Conservation (phyloP, 768 basidiomycete genomes). For the Collybia sordida region DNA sequence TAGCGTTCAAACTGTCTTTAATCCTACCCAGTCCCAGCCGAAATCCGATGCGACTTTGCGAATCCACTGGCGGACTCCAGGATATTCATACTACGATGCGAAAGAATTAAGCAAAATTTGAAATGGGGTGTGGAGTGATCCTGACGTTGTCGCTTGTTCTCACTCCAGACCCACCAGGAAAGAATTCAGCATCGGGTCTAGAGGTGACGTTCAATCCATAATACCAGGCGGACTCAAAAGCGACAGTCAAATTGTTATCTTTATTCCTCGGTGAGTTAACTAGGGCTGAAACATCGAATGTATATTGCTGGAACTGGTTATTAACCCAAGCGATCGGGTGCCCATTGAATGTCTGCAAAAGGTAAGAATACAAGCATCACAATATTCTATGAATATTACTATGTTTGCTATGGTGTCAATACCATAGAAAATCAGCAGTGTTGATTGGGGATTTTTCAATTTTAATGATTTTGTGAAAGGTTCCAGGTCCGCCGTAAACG, state of each 20-base stretch:
- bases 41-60: constrained; percentile 56
- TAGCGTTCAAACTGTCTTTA: neutral
- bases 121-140: neutral
- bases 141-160: constrained; percentile 10
- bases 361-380: neutral
- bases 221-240: constrained; percentile 51
- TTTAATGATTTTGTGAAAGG: constrained; percentile 34
- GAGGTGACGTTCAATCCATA: constrained; percentile 55
- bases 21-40: constrained; percentile 59
- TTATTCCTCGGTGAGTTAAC: constrained; percentile 28
- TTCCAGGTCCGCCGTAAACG: constrained; percentile 52
- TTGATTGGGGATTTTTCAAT: constrained; percentile 22
- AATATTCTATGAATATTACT: constrained; percentile 26
- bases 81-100: constrained; percentile 45
- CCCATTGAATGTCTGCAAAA: constrained; percentile 44
- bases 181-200: constrained; percentile 45
- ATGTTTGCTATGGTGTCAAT: constrained; percentile 59
- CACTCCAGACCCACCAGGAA: constrained; percentile 34
- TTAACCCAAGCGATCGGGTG: constrained; percentile 57
- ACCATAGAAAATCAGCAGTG: constrained; percentile 53
- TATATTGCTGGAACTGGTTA: constrained; percentile 57
- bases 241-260: constrained; percentile 46
- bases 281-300: constrained; percentile 48
- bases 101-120: neutral
- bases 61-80: constrained; percentile 45